These are phyloP conservation scores for Cucurbita moschata DNA, from an alignment of 306 rosid genomes.

Conservation along the genomic window DNA sequence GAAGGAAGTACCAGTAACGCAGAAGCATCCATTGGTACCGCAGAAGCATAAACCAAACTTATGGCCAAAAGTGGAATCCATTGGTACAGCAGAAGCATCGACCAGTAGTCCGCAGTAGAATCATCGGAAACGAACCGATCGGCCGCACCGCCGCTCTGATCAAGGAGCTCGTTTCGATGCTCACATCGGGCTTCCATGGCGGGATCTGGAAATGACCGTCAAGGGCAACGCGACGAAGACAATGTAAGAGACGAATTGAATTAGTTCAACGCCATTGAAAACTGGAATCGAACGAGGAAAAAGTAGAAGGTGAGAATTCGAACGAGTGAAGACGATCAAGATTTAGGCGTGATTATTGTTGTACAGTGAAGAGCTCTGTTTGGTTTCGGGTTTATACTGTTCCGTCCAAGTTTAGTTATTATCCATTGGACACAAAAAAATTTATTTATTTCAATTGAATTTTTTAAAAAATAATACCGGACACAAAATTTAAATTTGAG, in stretches of 20 bases:
- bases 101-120: slow-evolving; percentile 52
- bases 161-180: slow-evolving; percentile 74
- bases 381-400: background rate
- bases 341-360: background rate
- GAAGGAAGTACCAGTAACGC: slow-evolving; percentile 59
- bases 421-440: background rate
- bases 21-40: background rate
- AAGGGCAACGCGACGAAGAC: background rate
- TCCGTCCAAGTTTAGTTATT: background rate
- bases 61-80: slow-evolving; percentile 73
- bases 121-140: slow-evolving; percentile 58
- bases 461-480: too few relatives aligned
- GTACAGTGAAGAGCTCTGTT: background rate
- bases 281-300: background rate
- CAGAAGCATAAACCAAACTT: slow-evolving; percentile 13
- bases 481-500: too few relatives aligned
- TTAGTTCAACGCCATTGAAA: background rate
- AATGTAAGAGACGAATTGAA: background rate
- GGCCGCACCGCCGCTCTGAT: slow-evolving; percentile 88
- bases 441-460: too few relatives aligned
- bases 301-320: background rate
- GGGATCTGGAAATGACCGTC: slow-evolving; percentile 8
- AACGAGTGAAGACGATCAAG: background rate
- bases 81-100: slow-evolving; percentile 71
- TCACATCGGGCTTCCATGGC: slow-evolving; percentile 88